phyloP scores from a whole-genome alignment of 2,329 filamentous ascomycete genomes.

The Scedosporium minutisporum region DNA sequence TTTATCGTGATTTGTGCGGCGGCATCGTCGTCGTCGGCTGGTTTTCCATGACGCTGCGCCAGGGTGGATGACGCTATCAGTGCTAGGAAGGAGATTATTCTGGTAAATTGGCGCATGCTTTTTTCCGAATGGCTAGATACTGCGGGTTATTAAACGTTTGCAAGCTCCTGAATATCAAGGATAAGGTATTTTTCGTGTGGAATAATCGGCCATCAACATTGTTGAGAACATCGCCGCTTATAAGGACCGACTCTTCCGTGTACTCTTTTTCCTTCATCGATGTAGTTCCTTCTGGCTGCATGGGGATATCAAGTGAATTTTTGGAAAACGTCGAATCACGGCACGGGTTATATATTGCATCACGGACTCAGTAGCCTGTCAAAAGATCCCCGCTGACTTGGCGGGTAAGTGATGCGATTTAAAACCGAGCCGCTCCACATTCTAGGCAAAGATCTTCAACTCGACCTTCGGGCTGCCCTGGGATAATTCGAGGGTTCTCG shows the following conservation, averaged over 20 bases:
- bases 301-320: background rate
- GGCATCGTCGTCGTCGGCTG: background rate
- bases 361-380: background rate
- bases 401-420: background rate
- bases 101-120: background rate
- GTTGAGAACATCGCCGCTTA: no score
- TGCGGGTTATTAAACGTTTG: background rate
- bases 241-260: background rate
- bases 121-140: background rate
- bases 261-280: background rate
- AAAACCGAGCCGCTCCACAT: background rate
- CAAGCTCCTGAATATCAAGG: background rate
- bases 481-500: no score
- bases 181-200: no score
- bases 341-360: background rate
- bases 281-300: background rate
- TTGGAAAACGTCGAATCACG: background rate
- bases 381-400: background rate
- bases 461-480: no score
- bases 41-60: background rate
- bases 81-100: background rate
- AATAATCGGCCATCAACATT: no score
- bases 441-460: background rate
- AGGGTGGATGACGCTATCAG: background rate
- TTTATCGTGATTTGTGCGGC: conserved; percentile 6